Base-by-base conservation (phyloP, 2,329 filamentous ascomycete species). In the Myriangium duriaei region DNA sequence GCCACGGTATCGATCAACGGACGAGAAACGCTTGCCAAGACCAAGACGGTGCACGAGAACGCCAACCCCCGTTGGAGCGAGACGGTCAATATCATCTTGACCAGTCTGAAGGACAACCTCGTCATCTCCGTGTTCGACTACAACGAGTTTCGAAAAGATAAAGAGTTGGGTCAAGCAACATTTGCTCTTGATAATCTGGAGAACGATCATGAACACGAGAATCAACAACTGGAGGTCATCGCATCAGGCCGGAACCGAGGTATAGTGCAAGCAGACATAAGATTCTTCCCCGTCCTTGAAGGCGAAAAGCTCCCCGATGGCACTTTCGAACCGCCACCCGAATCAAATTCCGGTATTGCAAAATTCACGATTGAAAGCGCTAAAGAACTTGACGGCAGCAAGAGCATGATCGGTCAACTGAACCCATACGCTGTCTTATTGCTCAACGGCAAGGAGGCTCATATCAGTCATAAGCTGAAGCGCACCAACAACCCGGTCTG, bases 401-500 rank as follows among this genome's bases (percentile, higher is more conserved):
- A 91, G 76, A 94, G 86, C 60, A 64, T 98, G 54, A 78, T 96
- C 43, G 91, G 91, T 18, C 72, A 79, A 45, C 77, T 98, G 32
- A 96, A 86, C 59, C 91, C 91, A 2, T 98, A 96, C 49, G 87
- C 84, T 7, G 70, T 78, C 19, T 70, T 98, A 35, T 71, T 95
- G 31, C 74, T 98, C 49, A 98, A 98, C 51, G 82, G 85, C 45
- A 93, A 91, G 61, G 81, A 92, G 55, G 72, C 96, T 4, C 86
- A 94, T 51, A 71, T 76, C 40, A 93, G 87, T 37, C 84, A 86
- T 62, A 92, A 87, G 60, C 72, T 95, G 51, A 98, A 96, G 71
- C 80, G 88, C 44, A 96, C 86, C 43, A 98, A 98, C 63, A 91
- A 94, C 51, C 91, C 91, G 5, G 87, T 98, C 51, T 98, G 87